A percentile compares a stretch with the other conserved stretches of the same genome.
Evolutionary conservation across 2,329 filamentous ascomycete species (phyloP).

Genomic region (Xylaria sp.): DNA sequence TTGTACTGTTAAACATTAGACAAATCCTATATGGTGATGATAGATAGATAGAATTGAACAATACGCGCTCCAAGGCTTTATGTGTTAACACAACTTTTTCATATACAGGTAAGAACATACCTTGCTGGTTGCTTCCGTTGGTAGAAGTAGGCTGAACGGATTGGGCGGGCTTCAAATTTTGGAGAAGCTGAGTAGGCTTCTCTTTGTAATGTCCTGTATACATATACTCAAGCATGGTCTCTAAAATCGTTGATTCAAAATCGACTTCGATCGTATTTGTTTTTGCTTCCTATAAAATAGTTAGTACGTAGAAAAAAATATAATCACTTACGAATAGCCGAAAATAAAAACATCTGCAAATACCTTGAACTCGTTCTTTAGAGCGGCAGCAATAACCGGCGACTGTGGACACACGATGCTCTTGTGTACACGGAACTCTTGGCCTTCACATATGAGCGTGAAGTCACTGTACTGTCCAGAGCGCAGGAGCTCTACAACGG

Average conservation of each 20-base stretch:
- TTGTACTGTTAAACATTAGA: too few relatives aligned
- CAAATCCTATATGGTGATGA: too few relatives aligned
- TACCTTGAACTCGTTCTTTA: conserved; percentile 44
- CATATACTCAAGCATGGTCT: conserved; percentile 34
- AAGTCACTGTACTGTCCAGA: conserved; percentile 33
- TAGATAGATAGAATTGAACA: too few relatives aligned
- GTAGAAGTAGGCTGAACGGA: too few relatives aligned
- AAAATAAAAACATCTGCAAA: too few relatives aligned
- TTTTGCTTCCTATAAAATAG: conserved; percentile 23
- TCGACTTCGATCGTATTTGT: conserved; percentile 16
- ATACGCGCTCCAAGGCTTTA: too few relatives aligned
- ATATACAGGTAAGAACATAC: too few relatives aligned
- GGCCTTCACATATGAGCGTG: conserved; percentile 37
- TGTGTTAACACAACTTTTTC: too few relatives aligned
- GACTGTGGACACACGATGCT: conserved; percentile 42
- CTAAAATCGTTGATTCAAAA: conserved; percentile 21
- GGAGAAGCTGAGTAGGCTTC: background rate
- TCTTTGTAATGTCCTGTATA: conserved; percentile 29
- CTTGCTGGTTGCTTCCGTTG: too few relatives aligned
- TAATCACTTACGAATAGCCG: too few relatives aligned
- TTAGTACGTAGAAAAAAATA: too few relatives aligned
- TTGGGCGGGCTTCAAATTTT: too few relatives aligned
- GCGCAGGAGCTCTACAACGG: background rate
- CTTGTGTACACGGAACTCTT: conserved; percentile 44
- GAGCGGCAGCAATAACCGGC: conserved; percentile 36